Evolutionary conservation across 129 eudicot species (phyloP).

Genomic region (Saussurea involucrata): DNA sequence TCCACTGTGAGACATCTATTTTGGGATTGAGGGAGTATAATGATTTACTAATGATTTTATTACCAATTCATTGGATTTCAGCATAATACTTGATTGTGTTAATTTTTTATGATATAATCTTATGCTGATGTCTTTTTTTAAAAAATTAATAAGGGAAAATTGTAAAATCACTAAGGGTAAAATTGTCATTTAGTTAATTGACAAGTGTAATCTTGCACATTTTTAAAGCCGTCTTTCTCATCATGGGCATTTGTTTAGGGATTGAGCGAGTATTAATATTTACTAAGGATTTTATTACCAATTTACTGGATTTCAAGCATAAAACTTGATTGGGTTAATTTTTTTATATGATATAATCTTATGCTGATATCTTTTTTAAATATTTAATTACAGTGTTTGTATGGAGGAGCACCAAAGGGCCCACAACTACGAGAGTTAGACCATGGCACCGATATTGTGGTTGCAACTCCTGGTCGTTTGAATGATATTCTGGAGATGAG

Average conservation of each 20-base stretch:
- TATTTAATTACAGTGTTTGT: slow-evolving; percentile 55
- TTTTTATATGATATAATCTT: background rate
- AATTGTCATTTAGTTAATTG: too few relatives aligned
- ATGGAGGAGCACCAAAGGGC: slow-evolving; percentile 99
- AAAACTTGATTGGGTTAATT: background rate
- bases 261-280: background rate
- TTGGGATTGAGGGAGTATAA: background rate
- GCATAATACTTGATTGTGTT: background rate
- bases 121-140: too few relatives aligned
- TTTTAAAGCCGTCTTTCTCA: too few relatives aligned
- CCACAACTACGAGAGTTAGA: slow-evolving; percentile 77
- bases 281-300: background rate
- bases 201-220: too few relatives aligned
- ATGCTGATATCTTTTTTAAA: background rate
- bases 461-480: slow-evolving; percentile 97
- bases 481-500: slow-evolving; percentile 91
- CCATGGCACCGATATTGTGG: slow-evolving; percentile 87
- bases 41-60: background rate
- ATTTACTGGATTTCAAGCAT: background rate
- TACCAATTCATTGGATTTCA: background rate
- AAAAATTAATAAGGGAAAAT: too few relatives aligned
- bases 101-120: background rate
- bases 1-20: background rate
- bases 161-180: too few relatives aligned
- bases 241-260: background rate